Evolutionary conservation across 177 flowering plant species (phyloP).

Genomic region (Vitis hybrid): DNA sequence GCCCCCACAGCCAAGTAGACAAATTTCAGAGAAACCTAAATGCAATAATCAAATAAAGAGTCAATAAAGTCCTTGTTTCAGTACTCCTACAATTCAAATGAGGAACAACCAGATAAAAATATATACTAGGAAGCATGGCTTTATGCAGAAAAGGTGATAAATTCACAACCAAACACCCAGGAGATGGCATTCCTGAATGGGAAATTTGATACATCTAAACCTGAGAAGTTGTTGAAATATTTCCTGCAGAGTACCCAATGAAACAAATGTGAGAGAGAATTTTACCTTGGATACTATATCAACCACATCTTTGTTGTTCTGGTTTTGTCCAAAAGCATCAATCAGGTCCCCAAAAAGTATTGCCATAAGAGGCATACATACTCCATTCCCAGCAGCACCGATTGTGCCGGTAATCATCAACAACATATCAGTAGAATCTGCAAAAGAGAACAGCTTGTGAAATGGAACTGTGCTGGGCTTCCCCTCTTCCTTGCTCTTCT

Average conservation of each 20-base stretch:
- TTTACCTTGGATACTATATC: conserved; percentile 57
- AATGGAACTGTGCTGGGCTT: conserved; percentile 23
- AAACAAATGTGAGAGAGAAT: conserved; percentile 16
- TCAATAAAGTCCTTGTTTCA: not conserved
- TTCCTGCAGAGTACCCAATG: conserved; percentile 5
- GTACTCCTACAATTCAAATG: not conserved
- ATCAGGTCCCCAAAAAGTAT: conserved; percentile 52
- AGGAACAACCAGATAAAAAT: not conserved
- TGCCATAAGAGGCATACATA: conserved; percentile 60
- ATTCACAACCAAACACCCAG: too few species aligned
- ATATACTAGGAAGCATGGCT: too few species aligned
- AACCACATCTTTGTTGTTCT: conserved; percentile 27
- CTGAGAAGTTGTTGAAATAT: conserved; percentile 41
- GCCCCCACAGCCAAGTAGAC: conserved; percentile 47
- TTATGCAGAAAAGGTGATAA: too few species aligned
- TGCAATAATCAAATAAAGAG: not conserved
- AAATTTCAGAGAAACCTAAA: conserved; percentile 51
- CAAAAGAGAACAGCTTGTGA: conserved; percentile 32
- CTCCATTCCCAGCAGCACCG: conserved; percentile 62
- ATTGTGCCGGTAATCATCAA: conserved; percentile 67
- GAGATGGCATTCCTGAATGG: too few species aligned
- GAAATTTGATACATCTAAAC: conserved; percentile 41
- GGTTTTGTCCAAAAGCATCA: conserved; percentile 58
- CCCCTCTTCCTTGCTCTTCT: conserved; percentile 15
- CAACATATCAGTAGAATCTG: conserved; percentile 36